phyloP scores from a whole-genome alignment of 2,329 filamentous ascomycete species.

The Cercospora sojina region DNA sequence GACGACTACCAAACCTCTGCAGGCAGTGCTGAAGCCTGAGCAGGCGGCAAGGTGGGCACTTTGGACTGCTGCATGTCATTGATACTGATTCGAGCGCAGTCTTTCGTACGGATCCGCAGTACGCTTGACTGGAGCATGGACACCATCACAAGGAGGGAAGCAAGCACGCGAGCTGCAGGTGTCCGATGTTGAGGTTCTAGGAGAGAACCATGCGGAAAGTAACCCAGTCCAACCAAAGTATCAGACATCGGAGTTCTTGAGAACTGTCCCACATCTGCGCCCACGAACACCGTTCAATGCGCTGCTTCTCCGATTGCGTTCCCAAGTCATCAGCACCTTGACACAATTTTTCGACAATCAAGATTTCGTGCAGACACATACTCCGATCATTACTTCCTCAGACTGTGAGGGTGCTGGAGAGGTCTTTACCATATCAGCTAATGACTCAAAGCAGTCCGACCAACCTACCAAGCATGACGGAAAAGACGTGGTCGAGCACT shows the following conservation, averaged over 20 bases:
- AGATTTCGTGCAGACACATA: constrained; percentile 79
- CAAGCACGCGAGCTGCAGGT: constrained; percentile 82
- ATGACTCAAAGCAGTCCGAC: constrained; percentile 32
- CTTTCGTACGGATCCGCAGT: constrained; percentile 80
- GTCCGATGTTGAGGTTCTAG: constrained; percentile 66
- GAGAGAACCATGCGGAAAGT: constrained; percentile 78
- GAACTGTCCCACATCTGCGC: constrained; percentile 83
- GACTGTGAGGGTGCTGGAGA: constrained; percentile 97
- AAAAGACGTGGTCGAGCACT: constrained; percentile 47
- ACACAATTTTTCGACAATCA: constrained; percentile 71
- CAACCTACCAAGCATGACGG: constrained; percentile 45
- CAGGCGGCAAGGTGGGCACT: constrained; percentile 68
- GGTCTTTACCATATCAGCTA: constrained; percentile 68
- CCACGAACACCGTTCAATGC: constrained; percentile 78
- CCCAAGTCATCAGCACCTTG: constrained; percentile 70
- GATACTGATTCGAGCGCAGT: constrained; percentile 48
- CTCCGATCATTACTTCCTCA: constrained; percentile 91
- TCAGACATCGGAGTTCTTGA: constrained; percentile 83
- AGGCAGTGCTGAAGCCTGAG: constrained; percentile 73
- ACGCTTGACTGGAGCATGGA: constrained; percentile 74
- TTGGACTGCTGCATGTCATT: background rate
- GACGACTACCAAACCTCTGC: constrained; percentile 73
- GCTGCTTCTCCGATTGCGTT: constrained; percentile 76
- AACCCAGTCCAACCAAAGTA: constrained; percentile 97
- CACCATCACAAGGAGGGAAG: constrained; percentile 61